These are phyloP conservation scores for Colletotrichum liaoningense DNA, from an alignment of 2,329 filamentous ascomycete species.

Conservation along the genomic window DNA sequence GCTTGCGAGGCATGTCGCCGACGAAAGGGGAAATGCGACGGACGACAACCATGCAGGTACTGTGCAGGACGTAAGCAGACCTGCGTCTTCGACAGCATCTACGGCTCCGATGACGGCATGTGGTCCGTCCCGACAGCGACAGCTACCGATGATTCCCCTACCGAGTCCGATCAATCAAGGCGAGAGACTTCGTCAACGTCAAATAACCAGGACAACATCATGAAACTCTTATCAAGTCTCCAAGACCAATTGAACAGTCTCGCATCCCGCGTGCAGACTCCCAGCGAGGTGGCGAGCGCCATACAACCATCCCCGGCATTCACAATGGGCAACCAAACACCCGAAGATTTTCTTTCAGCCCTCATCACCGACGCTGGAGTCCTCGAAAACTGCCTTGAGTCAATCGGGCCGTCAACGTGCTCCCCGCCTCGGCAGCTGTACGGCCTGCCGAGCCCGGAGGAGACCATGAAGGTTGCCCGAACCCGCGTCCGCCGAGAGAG, in stretches of 20 bases:
- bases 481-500: background rate
- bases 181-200: background rate
- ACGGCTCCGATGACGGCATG: constrained; percentile 3
- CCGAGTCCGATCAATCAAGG: background rate
- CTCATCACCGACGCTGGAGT: background rate
- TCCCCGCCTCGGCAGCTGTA: background rate
- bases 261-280: background rate
- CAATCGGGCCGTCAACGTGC: background rate
- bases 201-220: background rate
- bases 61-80: constrained; percentile 33
- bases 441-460: background rate
- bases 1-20: constrained; percentile 41
- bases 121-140: background rate
- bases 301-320: background rate
- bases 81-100: constrained; percentile 33
- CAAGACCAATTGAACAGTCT: background rate
- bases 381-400: background rate
- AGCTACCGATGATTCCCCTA: background rate
- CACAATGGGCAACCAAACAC: background rate
- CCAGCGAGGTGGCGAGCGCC: background rate
- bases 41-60: constrained; percentile 38
- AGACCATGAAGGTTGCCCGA: background rate
- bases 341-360: background rate
- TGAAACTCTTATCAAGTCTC: background rate
- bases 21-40: constrained; percentile 41